Percentiles rank a stretch among this genome's conserved stretches.
These are phyloP conservation scores for Blastomyces emzantsi DNA, from an alignment of 2,329 filamentous ascomycete species.

Conservation along the genomic window DNA sequence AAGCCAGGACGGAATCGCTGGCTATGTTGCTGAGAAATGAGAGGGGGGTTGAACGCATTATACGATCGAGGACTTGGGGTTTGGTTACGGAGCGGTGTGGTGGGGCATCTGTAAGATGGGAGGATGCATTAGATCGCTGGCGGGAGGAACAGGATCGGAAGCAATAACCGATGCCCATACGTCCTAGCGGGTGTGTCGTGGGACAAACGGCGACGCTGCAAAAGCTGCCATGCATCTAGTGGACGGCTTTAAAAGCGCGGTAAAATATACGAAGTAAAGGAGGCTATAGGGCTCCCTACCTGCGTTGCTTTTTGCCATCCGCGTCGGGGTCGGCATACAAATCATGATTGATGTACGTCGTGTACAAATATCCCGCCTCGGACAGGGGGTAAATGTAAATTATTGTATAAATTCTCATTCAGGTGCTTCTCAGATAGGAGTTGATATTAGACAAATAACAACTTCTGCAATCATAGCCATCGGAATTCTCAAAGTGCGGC, in stretches of 20 bases:
- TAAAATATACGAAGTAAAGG: neutral
- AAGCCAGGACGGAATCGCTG: constrained; percentile 71
- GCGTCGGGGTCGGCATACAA: neutral
- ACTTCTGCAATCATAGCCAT: neutral
- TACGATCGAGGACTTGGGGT: constrained; percentile 73
- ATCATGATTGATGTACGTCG: neutral
- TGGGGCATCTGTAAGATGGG: constrained; percentile 50
- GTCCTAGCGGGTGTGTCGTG: neutral
- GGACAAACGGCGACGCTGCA: neutral
- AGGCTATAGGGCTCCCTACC: neutral
- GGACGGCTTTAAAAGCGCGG: neutral
- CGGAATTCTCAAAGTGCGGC: neutral
- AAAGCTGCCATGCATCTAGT: neutral
- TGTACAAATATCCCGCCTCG: neutral
- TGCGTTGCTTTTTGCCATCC: neutral
- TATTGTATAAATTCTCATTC: neutral
- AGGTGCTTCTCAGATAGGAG: neutral
- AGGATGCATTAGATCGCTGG: constrained; percentile 58
- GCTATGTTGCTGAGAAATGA: constrained; percentile 58
- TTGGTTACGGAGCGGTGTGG: constrained; percentile 68
- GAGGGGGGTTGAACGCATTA: constrained; percentile 68
- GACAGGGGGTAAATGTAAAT: neutral
- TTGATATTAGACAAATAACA: neutral
- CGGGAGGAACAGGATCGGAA: constrained; percentile 28
- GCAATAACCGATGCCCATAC: neutral